These are phyloP conservation scores for Dalbergia cultrata DNA, from an alignment of 306 rosid genomes.

Conservation along the genomic window DNA sequence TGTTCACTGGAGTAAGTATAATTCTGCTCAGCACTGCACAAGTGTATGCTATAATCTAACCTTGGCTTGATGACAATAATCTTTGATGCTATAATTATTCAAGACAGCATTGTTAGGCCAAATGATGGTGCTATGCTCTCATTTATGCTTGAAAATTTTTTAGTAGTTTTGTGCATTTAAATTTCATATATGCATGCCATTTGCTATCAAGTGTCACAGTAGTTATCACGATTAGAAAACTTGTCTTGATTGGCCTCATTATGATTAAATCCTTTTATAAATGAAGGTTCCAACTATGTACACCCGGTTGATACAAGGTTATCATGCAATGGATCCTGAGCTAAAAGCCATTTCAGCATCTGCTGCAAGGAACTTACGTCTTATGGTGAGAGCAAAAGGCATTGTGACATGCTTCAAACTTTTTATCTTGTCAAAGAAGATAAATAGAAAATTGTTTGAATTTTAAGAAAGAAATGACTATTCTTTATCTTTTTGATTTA, in stretches of 20 bases:
- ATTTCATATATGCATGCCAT: constrained; percentile 22
- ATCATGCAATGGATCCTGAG: constrained; percentile 82
- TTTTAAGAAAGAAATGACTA: constrained; percentile 22
- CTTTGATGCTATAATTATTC: constrained; percentile 29
- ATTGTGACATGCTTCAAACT: neutral
- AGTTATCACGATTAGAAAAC: constrained; percentile 11
- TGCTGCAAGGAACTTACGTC: constrained; percentile 90
- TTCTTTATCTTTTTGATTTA: constrained; percentile 3
- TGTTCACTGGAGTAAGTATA: constrained; percentile 91
- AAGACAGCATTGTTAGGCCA: constrained; percentile 35
- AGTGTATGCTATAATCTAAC: constrained; percentile 31
- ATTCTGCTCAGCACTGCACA: constrained; percentile 31
- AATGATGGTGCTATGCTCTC: constrained; percentile 17
- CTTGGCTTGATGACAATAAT: constrained; percentile 9
- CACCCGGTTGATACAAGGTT: constrained; percentile 86
- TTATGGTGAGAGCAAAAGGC: constrained; percentile 72
- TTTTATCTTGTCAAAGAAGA: constrained; percentile 32
- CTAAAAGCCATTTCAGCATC: constrained; percentile 74
- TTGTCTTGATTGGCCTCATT: constrained; percentile 31
- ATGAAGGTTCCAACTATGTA: constrained; percentile 94
- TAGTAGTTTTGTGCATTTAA: constrained; percentile 26
- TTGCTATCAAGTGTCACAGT: constrained; percentile 8
- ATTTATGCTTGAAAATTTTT: constrained; percentile 35
- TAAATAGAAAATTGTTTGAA: neutral
- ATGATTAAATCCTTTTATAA: constrained; percentile 35